These are phyloP conservation scores for Letharia columbiana DNA, from an alignment of 495 filamentous ascomycete species.

Conservation along the genomic window DNA sequence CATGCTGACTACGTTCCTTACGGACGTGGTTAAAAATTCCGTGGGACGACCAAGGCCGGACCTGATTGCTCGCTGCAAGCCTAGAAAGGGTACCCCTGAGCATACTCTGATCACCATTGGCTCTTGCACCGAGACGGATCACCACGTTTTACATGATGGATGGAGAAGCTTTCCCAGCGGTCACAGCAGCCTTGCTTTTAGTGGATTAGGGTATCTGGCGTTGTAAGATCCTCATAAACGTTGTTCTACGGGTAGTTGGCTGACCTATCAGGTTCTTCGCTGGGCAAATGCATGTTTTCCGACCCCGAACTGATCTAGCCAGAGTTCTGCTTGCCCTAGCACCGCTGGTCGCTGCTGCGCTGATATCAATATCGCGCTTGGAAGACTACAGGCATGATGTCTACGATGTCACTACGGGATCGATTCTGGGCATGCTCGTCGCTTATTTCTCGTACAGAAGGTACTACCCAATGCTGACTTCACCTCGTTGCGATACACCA, in stretches of 20 bases:
- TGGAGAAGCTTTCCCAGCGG: constrained; percentile 91
- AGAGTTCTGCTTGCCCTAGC: constrained; percentile 47
- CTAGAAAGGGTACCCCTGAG: constrained; percentile 51
- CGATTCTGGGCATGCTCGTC: constrained; percentile 60
- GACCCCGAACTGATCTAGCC: constrained; percentile 61
- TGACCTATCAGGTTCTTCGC: constrained; percentile 51
- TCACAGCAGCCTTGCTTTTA: constrained; percentile 79
- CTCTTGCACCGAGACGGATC: constrained; percentile 71
- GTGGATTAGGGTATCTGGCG: constrained; percentile 72
- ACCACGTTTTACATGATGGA: constrained; percentile 78
- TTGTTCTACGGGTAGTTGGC: not conserved
- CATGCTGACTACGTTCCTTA: constrained; percentile 71
- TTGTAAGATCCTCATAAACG: constrained; percentile 35
- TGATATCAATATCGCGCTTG: constrained; percentile 85
- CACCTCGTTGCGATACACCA: constrained; percentile 44
- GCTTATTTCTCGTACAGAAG: constrained; percentile 77
- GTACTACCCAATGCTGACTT: constrained; percentile 51
- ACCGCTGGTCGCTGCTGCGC: constrained; percentile 68
- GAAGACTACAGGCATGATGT: constrained; percentile 95
- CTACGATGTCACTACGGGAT: constrained; percentile 77
- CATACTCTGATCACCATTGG: constrained; percentile 61
- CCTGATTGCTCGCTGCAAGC: constrained; percentile 79
- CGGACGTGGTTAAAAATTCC: constrained; percentile 85
- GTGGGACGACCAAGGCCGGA: constrained; percentile 89
- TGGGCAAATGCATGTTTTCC: constrained; percentile 71